Evolutionary conservation across 257 asterid species (phyloP).

Genomic region (Solanum gandarillasii): DNA sequence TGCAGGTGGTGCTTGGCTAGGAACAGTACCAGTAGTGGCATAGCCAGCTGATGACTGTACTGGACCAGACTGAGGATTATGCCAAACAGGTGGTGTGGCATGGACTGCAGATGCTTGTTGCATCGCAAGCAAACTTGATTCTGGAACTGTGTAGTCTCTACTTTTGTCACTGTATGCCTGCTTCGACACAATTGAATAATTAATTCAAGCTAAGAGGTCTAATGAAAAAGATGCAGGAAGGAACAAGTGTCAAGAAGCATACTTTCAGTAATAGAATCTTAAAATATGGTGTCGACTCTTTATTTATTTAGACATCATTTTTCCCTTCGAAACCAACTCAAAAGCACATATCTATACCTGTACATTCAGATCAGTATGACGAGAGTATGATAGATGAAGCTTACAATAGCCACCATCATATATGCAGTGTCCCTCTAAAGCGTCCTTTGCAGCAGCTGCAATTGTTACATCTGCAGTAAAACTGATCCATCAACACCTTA

Average conservation of each 20-base stretch:
- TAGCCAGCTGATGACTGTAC: conserved; percentile 25
- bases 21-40: conserved; percentile 13
- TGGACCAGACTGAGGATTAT: conserved; percentile 26
- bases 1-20: conserved; percentile 21
- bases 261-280: conserved; percentile 10
- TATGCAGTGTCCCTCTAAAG: conserved; percentile 88
- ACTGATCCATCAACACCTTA: neutral
- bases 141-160: conserved; percentile 64
- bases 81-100: conserved; percentile 26
- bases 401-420: conserved; percentile 98
- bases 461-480: conserved; percentile 46
- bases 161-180: conserved; percentile 84
- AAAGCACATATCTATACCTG: conserved; percentile 54
- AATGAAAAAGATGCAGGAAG: neutral
- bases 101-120: conserved; percentile 34
- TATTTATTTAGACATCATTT: neutral
- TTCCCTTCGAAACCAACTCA: neutral
- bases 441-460: conserved; percentile 64
- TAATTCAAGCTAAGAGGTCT: neutral
- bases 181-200: neutral
- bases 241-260: conserved; percentile 15
- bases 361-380: conserved; percentile 91
- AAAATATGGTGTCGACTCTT: neutral
- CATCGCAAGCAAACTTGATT: conserved; percentile 27
- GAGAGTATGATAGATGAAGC: conserved; percentile 96